These are phyloP conservation scores for Colletotrichum echinochloae DNA, from an alignment of 2,329 filamentous ascomycete genomes.

Conservation along the genomic window DNA sequence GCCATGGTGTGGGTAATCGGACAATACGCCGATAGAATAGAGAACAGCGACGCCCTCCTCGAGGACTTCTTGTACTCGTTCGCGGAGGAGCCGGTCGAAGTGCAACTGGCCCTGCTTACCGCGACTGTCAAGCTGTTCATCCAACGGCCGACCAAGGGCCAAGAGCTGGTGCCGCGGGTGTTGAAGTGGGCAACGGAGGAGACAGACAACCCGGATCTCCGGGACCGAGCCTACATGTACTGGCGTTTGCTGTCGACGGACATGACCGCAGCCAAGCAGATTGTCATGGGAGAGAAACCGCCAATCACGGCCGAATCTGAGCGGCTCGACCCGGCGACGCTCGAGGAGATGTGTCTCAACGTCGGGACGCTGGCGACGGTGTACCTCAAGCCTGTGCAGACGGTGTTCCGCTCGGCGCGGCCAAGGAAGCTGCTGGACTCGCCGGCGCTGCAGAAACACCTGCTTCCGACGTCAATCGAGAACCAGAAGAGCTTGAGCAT, in stretches of 20 bases:
- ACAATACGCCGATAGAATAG: slow-evolving; percentile 96
- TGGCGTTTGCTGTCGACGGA: slow-evolving; percentile 96
- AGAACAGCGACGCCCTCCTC: slow-evolving; percentile 92
- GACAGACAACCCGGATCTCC: slow-evolving; percentile 97
- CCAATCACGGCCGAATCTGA: slow-evolving; percentile 96
- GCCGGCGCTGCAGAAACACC: slow-evolving; percentile 84
- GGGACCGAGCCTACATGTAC: slow-evolving; percentile 98
- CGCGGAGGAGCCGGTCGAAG: slow-evolving; percentile 93
- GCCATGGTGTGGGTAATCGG: slow-evolving; percentile 99
- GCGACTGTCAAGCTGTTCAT: slow-evolving; percentile 99
- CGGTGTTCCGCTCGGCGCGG: slow-evolving; percentile 91
- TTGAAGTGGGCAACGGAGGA: slow-evolving; percentile 99
- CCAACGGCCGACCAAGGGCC: slow-evolving; percentile 93
- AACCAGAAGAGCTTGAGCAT: slow-evolving; percentile 71
- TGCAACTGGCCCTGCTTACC: slow-evolving; percentile 92
- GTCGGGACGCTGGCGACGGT: slow-evolving; percentile 97
- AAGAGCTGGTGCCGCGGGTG: slow-evolving; percentile 92
- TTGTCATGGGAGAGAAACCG: slow-evolving; percentile 98
- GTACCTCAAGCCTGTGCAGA: slow-evolving; percentile 97
- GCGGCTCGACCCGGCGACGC: slow-evolving; percentile 87
- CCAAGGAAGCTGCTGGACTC: slow-evolving; percentile 83
- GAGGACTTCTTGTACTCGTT: slow-evolving; percentile 97
- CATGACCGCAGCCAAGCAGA: slow-evolving; percentile 83
- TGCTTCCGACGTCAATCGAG: slow-evolving; percentile 68
- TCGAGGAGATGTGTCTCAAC: slow-evolving; percentile 97